A percentile compares a stretch with the other conserved stretches of the same genome.
phyloP scores from a whole-genome alignment of 192 early-diverging fungal genomes.

The Geranomyces michiganensis region DNA sequence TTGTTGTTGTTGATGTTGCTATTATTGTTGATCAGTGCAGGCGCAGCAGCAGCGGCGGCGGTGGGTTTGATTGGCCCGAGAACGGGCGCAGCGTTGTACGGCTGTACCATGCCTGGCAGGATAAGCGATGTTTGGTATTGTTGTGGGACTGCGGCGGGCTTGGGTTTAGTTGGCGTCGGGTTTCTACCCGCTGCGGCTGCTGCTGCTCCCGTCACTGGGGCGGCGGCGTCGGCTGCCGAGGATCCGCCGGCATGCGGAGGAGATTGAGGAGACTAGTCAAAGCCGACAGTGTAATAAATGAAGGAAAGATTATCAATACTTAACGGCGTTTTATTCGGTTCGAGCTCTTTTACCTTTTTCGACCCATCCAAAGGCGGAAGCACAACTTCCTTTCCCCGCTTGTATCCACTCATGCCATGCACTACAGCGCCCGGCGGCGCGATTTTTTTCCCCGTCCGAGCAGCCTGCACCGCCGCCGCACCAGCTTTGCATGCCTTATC shows the following conservation, averaged over 20 bases:
- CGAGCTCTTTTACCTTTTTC: constrained; percentile 11
- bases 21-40: no score
- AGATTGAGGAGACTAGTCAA: background rate
- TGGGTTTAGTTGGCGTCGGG: no score
- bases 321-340: background rate
- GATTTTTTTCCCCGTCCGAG: background rate
- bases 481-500: constrained; percentile 18
- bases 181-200: background rate
- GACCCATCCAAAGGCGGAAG: background rate
- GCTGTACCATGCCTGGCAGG: constrained; percentile 9
- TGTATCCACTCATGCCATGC: background rate
- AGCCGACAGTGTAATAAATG: no score
- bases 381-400: background rate
- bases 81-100: background rate
- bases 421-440: background rate
- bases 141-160: no score
- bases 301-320: no score
- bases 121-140: constrained; percentile 10
- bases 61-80: background rate
- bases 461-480: background rate
- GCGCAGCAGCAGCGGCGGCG: no score
- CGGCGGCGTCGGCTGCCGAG: no score
- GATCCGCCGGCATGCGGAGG: no score
- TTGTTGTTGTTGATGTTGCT: no score
- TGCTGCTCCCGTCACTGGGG: constrained; percentile 16